Evolutionary conservation across 768 basidiomycete genomes (phyloP), one percentile per base, ranked within the genome.

Genomic region (Auricularia sp.): DNA sequence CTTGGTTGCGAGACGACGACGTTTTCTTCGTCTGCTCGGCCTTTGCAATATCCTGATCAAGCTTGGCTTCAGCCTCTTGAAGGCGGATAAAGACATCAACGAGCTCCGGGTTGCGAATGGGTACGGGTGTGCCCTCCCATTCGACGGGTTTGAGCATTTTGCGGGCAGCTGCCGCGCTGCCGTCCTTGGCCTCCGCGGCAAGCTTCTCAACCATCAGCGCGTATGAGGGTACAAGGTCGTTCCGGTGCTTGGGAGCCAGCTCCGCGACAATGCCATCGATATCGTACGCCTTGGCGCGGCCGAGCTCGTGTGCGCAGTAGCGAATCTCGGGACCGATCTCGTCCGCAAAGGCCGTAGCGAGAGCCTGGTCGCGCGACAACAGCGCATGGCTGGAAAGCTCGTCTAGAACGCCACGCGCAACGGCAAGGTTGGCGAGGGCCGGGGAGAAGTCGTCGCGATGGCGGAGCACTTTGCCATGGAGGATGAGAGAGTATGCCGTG

Each of bases 281-380:
- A 72, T 94, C 91, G 75, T 94, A 95, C 3, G 90, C 86, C 70
- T 85, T 88, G 54, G 79, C 79, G 63, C 85, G 79, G 1, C 93
- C 91, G 14, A 95, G 79, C 70, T 93, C 88, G 70, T 98, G 96
- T 0, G 95, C 94, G 69, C 89, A 93, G 75, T 94, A 89, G 56
- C 96, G 81, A 63, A 98, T 93, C 74, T 97, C 87, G 0, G 96
- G 94, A 29, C 90, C 87, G 63, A 96, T 84, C 70, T 90, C 89
- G 71, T 98, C 95, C 4, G 88, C 82, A 71, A 92, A 90, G 36
- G 91, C 80, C 8, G 85, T 83, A 3, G 92, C 90, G 8, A 98
- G 81, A 1, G 95, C 96, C 75, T 95, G 92, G 61, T 94, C 92
- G 42, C 87, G 80, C 70, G 89, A 91, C 16, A 87, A 88, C n/a